phyloP scores from a whole-genome alignment of 2,329 filamentous ascomycete species.

The Cyphellophora europaea region DNA sequence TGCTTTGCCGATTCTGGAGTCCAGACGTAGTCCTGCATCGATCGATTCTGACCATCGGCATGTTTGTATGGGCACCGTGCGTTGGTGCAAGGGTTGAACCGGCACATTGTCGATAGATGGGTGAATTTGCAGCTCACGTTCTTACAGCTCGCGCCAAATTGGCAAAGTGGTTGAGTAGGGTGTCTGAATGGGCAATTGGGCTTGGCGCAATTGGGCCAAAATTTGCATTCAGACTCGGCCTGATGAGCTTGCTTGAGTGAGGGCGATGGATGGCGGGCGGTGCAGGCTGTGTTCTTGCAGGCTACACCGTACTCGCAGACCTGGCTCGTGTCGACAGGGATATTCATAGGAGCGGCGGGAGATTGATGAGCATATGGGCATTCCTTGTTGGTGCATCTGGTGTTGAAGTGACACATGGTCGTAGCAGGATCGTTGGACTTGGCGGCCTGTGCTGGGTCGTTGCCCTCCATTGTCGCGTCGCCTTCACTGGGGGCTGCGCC shows the following conservation, averaged over 20 bases:
- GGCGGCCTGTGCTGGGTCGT: conserved; percentile 46
- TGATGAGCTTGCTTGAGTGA: conserved; percentile 71
- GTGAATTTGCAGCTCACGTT: conserved; percentile 79
- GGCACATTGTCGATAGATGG: conserved; percentile 76
- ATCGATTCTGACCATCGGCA: conserved; percentile 72
- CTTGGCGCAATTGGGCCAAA: conserved; percentile 87
- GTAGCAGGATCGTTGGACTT: conserved; percentile 43
- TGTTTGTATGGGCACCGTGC: conserved; percentile 83
- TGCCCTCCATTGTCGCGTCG: conserved; percentile 42
- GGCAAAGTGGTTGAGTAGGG: conserved; percentile 74
- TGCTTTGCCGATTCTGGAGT: conserved; percentile 46
- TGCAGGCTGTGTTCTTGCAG: conserved; percentile 94
- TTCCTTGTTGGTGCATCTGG: conserved; percentile 76
- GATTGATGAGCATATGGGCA: conserved; percentile 94
- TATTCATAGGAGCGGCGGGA: conserved; percentile 71
- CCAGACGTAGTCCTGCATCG: conserved; percentile 88
- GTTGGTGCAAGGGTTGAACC: conserved; percentile 85
- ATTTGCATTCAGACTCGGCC: conserved; percentile 78
- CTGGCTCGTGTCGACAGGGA: conserved; percentile 68
- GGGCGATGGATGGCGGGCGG: conserved; percentile 83
- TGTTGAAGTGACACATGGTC: conserved; percentile 79
- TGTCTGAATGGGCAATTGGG: conserved; percentile 81
- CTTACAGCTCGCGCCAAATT: conserved; percentile 83
- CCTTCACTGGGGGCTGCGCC: conserved; percentile 14
- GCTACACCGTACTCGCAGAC: conserved; percentile 76